A percentile compares a stretch with the other conserved stretches of the same genome.
Conservation (phyloP, 176 grass and related monocot species). For the Melocanna baccifera region DNA sequence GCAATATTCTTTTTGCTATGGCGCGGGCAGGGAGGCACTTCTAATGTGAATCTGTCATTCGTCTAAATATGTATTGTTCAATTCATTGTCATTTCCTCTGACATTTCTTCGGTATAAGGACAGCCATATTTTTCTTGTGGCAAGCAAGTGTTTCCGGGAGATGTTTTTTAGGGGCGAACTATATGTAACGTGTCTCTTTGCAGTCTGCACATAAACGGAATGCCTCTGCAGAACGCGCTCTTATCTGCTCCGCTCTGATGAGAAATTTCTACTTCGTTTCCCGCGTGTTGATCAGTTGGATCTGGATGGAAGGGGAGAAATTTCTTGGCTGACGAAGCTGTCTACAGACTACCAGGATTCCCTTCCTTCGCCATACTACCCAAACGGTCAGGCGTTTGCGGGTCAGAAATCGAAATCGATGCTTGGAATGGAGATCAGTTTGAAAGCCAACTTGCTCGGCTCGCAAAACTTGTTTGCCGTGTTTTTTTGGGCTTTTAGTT, state of each 20-base stretch:
- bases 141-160: background rate
- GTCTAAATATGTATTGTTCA: background rate
- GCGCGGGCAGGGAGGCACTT: background rate
- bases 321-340: background rate
- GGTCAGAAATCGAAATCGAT: background rate
- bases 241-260: background rate
- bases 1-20: background rate
- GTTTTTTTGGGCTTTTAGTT: too few species aligned
- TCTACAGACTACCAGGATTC: too few species aligned
- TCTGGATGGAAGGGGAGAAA: background rate
- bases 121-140: background rate
- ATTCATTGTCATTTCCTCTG: background rate
- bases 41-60: background rate
- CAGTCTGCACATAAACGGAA: background rate
- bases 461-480: too few species aligned
- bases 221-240: background rate
- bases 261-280: background rate
- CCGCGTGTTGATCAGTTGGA: background rate
- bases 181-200: background rate
- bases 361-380: too few species aligned
- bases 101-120: background rate
- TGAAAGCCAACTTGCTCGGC: too few species aligned
- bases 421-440: background rate
- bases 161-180: background rate
- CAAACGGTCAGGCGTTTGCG: too few species aligned